Base-by-base conservation (phyloP, 2,329 filamentous ascomycete species). In the Scleromitrula shiraiana region DNA sequence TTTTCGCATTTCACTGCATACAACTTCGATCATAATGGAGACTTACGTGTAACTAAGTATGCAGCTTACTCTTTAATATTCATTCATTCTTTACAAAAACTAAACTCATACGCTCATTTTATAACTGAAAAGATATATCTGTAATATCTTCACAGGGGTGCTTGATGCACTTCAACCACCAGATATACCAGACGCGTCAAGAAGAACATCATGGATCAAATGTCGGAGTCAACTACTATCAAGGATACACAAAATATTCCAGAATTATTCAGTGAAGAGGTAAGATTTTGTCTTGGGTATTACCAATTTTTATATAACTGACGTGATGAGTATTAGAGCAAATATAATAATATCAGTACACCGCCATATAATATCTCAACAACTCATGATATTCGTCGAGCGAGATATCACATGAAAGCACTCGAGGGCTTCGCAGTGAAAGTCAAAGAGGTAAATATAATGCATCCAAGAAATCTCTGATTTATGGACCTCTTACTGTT, bases 401-500 rank as follows among this genome's bases (percentile, higher is more conserved):
- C 49, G 17, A 53, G 48, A 39, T 53, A 53, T 46, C 49, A 53
- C 30, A 49, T 53, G 22, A 35, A 51, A 39, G 51, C 51, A 37
- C 30, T 51, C 24, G 36, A 50, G 19, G 43, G 41, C 7, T 51
- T 53, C 46, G 49, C 49, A 40, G 35, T 49, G 35, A 48, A 38
- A 26, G 40, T 53, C 26, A 45, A 53, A 43, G 38, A 51, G 35
- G 49, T 46, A 37, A 45, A 39, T 43, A 35, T 6, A 32, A 23
- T 46, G 7, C n/a, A 23, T 39, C 24, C 23, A 39, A 39, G 14
- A 35, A n/a, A 36, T n/a, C 32, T 29, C 32, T 17, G 41, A 47
- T 47, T n/a, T 38, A 47, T 38, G 27, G 36, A 27, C 27, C 44
- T 30, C n/a, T 17, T 36, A 23, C 30, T 50, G 32, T 15, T 45